Base-by-base conservation (phyloP, 1,284 basidiomycete genomes). In the Sphaerobolus stellatus region DNA sequence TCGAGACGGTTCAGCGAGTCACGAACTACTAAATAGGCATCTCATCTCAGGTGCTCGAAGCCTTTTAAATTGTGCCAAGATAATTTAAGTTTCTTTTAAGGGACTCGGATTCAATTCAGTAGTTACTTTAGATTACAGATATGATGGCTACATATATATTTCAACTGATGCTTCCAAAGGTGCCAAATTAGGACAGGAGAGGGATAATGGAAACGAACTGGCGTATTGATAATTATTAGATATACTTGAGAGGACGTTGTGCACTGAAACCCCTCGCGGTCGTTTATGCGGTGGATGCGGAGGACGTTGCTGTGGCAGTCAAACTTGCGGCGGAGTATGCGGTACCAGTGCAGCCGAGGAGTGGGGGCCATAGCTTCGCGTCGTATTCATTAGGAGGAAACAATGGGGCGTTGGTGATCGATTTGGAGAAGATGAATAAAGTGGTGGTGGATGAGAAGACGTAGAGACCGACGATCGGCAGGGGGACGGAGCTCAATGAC, bases 251-350 rank as follows among this genome's bases (percentile, higher is more conserved):
- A 24, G 43, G 24, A 13, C 33, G 34, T 25, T 50, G 49, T 16
- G 3, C 8, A 3, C 38, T 51, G 18, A 52, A 40, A 25, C 54
- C 54, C 18, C 48, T 40, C n/a, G 54, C 54, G 8, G 48, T 56
- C 2, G 49, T 52, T 13, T 30, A 49, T 24, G 36, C 40, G 14
- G 40, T 31, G 2, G 45, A 50, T 22, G 30, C 49, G 13, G 50
- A 56, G 11, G 54, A 56, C 14, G 54, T 56, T 22, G 38, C 54
- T 9, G 30, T 27, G n/a, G 54, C 45, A 25, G 54, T 56, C 25
- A 50, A 56, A 29, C 25, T 38, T 16, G 54, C 54, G 13, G 49
- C 44, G 18, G 44, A 34, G 11, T 40, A 50, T 36, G 29, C 25
- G 18, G 24, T 56, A 5, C 34, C 50, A 4, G 38, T 56, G 16